Conservation (phyloP, 2,329 filamentous ascomycete genomes). For the Didymella sp. region DNA sequence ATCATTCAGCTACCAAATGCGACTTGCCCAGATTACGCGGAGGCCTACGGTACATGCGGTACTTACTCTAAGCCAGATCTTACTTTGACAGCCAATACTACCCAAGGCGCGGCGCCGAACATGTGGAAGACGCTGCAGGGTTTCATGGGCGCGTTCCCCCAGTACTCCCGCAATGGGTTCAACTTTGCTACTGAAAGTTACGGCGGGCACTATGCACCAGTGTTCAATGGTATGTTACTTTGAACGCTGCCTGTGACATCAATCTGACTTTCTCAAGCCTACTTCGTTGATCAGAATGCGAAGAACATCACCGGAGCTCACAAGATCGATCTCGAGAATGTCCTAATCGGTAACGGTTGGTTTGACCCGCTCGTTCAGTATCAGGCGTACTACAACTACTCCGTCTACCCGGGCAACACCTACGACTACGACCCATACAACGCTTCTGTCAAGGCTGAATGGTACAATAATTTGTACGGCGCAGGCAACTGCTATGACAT, state of each 20-base stretch:
- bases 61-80: slow-evolving; percentile 63
- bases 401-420: slow-evolving; percentile 63
- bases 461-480: slow-evolving; percentile 68
- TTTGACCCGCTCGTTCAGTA: slow-evolving; percentile 64
- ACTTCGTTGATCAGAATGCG: slow-evolving; percentile 57
- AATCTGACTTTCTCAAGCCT: slow-evolving; percentile 35
- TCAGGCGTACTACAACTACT: slow-evolving; percentile 65
- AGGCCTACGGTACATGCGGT: slow-evolving; percentile 55
- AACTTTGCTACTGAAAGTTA: slow-evolving; percentile 65
- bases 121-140: slow-evolving; percentile 69
- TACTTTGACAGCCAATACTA: slow-evolving; percentile 61
- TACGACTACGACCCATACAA: slow-evolving; percentile 64
- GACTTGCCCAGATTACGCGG: slow-evolving; percentile 60
- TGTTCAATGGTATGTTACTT: slow-evolving; percentile 54
- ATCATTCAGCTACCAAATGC: slow-evolving; percentile 57
- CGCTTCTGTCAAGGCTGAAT: slow-evolving; percentile 55
- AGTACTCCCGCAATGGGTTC: slow-evolving; percentile 56
- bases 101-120: slow-evolving; percentile 61
- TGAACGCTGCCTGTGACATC: background rate
- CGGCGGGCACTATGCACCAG: slow-evolving; percentile 65
- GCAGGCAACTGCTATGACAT: slow-evolving; percentile 66
- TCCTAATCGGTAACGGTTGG: slow-evolving; percentile 67
- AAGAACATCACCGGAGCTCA: slow-evolving; percentile 54
- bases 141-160: slow-evolving; percentile 67
- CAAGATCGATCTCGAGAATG: slow-evolving; percentile 58